phyloP scores from a whole-genome alignment of 1,284 basidiomycete genomes.

The Microbotryum intermedium region DNA sequence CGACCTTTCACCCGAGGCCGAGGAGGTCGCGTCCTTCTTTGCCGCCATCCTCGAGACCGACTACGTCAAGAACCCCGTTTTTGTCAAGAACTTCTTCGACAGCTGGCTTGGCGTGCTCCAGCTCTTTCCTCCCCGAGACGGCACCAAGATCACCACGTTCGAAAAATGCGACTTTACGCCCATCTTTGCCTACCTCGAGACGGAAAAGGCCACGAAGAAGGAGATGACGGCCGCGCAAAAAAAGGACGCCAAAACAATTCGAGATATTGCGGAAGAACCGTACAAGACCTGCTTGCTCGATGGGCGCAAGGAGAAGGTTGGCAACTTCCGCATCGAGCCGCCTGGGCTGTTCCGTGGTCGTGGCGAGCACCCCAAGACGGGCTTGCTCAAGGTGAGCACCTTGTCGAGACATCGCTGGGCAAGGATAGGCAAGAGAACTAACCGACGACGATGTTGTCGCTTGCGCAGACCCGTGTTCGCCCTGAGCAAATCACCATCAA shows the following conservation, averaged over 20 bases:
- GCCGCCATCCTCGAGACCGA: conserved; percentile 87
- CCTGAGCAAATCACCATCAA: conserved; percentile 94
- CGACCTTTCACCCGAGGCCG: conserved; percentile 71
- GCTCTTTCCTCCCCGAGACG: conserved; percentile 67
- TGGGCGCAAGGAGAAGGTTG: conserved; percentile 93
- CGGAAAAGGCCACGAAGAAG: conserved; percentile 88
- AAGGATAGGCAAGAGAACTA: background rate
- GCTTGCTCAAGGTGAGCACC: conserved; percentile 71
- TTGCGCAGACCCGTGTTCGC: conserved; percentile 62
- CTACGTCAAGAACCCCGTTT: conserved; percentile 78
- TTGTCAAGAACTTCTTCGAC: conserved; percentile 93
- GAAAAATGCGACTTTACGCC: conserved; percentile 86
- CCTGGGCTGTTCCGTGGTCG: conserved; percentile 95
- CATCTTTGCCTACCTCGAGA: conserved; percentile 89
- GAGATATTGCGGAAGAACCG: conserved; percentile 72
- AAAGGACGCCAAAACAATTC: conserved; percentile 75
- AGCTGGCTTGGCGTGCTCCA: conserved; percentile 76
- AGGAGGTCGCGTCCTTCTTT: conserved; percentile 97
- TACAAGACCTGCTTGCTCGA: conserved; percentile 82
- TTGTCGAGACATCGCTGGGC: background rate
- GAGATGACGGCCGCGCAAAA: conserved; percentile 74
- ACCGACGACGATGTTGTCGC: background rate
- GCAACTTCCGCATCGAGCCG: conserved; percentile 97
- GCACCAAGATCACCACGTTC: conserved; percentile 67
- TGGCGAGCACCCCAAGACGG: conserved; percentile 97